Evolutionary conservation across 352 stramenopile genomes (phyloP).

Genomic region (Phytophthora hybrid): DNA sequence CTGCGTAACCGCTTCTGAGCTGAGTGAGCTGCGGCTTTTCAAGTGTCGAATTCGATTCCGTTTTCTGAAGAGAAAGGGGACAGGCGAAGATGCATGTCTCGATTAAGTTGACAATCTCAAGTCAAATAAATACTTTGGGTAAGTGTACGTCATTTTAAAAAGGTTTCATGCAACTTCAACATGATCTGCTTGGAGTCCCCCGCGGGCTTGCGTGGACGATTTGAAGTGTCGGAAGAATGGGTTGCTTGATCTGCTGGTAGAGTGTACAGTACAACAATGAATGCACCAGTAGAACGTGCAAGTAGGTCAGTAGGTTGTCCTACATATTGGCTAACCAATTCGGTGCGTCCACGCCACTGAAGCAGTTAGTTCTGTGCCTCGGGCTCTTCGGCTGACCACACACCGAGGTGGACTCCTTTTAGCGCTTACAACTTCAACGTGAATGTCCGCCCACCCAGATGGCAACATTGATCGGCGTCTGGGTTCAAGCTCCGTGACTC

Average conservation of each 20-base stretch:
- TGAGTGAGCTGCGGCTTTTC: background rate
- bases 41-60: conserved; percentile 2
- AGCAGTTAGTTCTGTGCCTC: no score
- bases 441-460: background rate
- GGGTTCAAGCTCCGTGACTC: no score
- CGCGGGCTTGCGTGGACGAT: background rate
- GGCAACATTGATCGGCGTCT: background rate
- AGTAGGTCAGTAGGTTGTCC: no score
- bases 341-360: no score
- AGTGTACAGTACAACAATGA: no score
- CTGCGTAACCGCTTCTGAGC: conserved; percentile 2
- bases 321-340: no score
- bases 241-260: background rate
- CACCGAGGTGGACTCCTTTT: background rate
- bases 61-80: conserved; percentile 3
- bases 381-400: background rate
- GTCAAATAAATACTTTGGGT: background rate
- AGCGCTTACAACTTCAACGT: background rate
- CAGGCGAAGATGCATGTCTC: background rate
- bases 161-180: background rate
- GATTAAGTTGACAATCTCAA: background rate
- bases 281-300: no score
- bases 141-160: background rate
- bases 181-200: background rate
- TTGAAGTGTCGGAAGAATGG: background rate